Conservation (phyloP, 164 flowering plant species). For the Vitis rupestris region DNA sequence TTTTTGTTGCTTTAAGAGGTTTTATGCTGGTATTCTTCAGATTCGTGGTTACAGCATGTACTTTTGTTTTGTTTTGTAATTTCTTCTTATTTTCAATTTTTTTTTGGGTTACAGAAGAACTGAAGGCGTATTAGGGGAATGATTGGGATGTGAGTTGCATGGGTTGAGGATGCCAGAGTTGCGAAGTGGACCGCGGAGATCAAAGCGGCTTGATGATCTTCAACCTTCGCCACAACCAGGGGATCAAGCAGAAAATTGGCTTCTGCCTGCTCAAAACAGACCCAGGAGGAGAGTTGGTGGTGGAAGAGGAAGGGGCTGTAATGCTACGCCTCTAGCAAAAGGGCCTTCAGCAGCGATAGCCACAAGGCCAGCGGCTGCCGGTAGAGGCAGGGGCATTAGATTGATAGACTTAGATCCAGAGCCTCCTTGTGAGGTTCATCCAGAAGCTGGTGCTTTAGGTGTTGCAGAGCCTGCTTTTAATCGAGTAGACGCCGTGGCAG, state of each 20-base stretch:
- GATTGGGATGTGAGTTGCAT: constrained; percentile 63
- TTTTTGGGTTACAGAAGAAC: constrained; percentile 18
- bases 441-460: constrained; percentile 53
- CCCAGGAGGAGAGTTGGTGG: constrained; percentile 72
- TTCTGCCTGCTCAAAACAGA: constrained; percentile 57
- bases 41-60: background rate
- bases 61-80: constrained; percentile 1
- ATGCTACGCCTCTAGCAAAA: constrained; percentile 63
- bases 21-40: background rate
- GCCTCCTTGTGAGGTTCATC: constrained; percentile 59
- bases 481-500: constrained; percentile 55
- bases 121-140: constrained; percentile 25
- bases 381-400: constrained; percentile 77
- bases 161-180: constrained; percentile 94
- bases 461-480: constrained; percentile 51
- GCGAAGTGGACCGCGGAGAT: constrained; percentile 93
- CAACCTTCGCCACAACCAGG: constrained; percentile 61
- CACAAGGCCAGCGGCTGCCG: constrained; percentile 62
- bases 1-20: background rate
- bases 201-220: constrained; percentile 80
- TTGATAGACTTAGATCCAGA: constrained; percentile 76
- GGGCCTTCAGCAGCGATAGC: constrained; percentile 50
- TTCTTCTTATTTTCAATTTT: background rate
- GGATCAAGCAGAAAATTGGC: constrained; percentile 61
- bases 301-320: constrained; percentile 79